Evolutionary conservation across 2,329 filamentous ascomycete genomes (phyloP).

Genomic region (Xylariomycetidae sp.): DNA sequence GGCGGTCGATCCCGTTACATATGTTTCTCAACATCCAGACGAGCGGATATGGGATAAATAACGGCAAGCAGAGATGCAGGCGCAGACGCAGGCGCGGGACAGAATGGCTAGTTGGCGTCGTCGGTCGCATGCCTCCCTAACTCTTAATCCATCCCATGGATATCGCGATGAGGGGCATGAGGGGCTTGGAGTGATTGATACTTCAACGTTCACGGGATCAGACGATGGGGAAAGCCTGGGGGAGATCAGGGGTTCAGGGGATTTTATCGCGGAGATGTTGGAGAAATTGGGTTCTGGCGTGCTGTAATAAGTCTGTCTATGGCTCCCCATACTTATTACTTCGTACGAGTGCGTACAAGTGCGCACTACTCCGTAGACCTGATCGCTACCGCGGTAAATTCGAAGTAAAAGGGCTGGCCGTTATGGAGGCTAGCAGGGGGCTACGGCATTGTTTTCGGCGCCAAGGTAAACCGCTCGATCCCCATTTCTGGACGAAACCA

Average conservation of each 20-base stretch:
- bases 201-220: too few species aligned
- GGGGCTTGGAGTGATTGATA: neutral
- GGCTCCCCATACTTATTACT: too few species aligned
- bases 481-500: conserved; percentile 14
- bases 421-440: neutral
- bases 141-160: neutral
- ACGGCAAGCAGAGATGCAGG: neutral
- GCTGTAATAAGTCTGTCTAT: too few species aligned
- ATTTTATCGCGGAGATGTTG: too few species aligned
- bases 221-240: conserved; percentile 1
- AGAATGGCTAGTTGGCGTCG: neutral
- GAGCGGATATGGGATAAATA: neutral
- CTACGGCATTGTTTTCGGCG: conserved; percentile 9
- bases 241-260: neutral
- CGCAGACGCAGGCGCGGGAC: neutral
- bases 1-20: neutral
- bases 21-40: neutral
- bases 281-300: too few species aligned
- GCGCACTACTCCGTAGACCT: too few species aligned
- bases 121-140: neutral
- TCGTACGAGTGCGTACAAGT: too few species aligned
- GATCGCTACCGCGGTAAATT: too few species aligned
- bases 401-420: conserved; percentile 3
- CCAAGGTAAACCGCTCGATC: conserved; percentile 10
- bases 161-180: neutral